phyloP scores from a whole-genome alignment of 257 asterid species.

The Capsicum pubescens region DNA sequence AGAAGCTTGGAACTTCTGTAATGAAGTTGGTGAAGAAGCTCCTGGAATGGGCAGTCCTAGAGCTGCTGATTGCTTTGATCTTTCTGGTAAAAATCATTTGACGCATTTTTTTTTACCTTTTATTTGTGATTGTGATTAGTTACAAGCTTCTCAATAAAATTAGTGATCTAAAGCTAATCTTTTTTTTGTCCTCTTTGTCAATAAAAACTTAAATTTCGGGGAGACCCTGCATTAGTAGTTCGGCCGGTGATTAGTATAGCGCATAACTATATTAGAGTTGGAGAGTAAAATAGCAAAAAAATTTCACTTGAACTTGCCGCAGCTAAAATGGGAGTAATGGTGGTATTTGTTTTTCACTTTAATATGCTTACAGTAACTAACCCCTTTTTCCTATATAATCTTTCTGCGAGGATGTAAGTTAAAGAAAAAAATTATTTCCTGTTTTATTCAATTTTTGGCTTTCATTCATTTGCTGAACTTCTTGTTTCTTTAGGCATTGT shows the following conservation, averaged over 20 bases:
- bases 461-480: background rate
- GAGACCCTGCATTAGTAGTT: too few species aligned
- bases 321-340: too few species aligned
- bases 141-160: too few species aligned
- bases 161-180: too few species aligned
- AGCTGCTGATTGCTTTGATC: conserved; percentile 34
- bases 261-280: background rate
- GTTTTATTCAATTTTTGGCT: background rate
- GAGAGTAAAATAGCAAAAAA: background rate
- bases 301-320: background rate
- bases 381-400: too few species aligned
- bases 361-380: too few species aligned
- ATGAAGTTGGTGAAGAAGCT: conserved; percentile 31
- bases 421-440: background rate
- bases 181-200: too few species aligned
- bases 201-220: too few species aligned
- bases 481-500: background rate
- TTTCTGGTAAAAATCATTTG: background rate
- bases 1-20: conserved; percentile 34
- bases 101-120: background rate
- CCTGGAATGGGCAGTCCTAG: conserved; percentile 32
- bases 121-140: too few species aligned
- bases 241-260: too few species aligned
- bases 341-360: background rate
- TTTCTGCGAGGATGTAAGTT: background rate